Evolutionary conservation across 2,329 filamentous ascomycete genomes (phyloP).

Genomic region (Talaromyces sp.): DNA sequence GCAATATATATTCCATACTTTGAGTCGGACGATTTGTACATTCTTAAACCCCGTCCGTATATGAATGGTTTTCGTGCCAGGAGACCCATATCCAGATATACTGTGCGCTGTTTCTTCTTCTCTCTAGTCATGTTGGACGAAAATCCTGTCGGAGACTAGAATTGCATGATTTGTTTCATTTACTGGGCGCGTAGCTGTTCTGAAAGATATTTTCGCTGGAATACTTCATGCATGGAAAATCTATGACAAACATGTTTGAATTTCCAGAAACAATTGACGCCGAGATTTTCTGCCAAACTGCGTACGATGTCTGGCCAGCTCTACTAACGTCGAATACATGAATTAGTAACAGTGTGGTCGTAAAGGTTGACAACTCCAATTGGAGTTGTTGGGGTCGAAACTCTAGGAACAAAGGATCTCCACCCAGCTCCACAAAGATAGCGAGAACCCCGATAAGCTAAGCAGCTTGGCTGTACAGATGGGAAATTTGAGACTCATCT

Average conservation of each 20-base stretch:
- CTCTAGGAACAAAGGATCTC: not conserved
- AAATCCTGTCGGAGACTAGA: too few relatives aligned
- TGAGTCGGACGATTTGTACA: slow-evolving; percentile 1
- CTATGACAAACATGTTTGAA: too few relatives aligned
- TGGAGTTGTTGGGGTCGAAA: slow-evolving; percentile 6
- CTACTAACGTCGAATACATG: not conserved
- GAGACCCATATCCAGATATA: slow-evolving; percentile 1
- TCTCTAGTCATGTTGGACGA: too few relatives aligned
- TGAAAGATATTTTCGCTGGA: too few relatives aligned
- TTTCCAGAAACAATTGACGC: too few relatives aligned
- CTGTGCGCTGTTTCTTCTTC: not conserved
- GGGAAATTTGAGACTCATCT: not conserved
- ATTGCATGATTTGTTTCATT: too few relatives aligned
- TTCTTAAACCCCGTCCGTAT: not conserved
- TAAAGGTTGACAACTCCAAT: too few relatives aligned
- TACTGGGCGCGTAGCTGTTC: too few relatives aligned
- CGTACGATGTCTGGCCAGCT: too few relatives aligned
- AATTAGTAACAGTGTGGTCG: slow-evolving; percentile 2
- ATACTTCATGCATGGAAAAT: too few relatives aligned
- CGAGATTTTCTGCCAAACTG: too few relatives aligned
- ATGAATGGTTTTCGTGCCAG: not conserved
- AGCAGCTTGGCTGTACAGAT: not conserved
- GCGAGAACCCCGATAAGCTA: too few relatives aligned
- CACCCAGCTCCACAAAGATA: not conserved
- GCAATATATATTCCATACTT: not conserved